Evolutionary conservation across 768 basidiomycete species (phyloP).

Genomic region (Termitomyces eurrhizus): DNA sequence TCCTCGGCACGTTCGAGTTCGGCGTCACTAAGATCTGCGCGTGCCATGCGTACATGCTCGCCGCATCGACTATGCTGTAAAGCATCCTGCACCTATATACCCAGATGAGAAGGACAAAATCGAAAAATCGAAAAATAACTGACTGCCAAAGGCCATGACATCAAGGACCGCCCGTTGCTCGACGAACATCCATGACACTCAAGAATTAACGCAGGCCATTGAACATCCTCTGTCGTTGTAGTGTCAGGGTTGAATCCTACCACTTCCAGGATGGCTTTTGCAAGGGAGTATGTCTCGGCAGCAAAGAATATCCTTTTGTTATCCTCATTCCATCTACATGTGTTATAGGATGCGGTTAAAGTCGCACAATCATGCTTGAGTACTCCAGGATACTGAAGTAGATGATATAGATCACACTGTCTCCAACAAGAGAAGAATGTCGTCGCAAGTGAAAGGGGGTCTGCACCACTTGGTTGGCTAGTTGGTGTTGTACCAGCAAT

Average conservation of each 20-base stretch:
- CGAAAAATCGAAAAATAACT: background rate
- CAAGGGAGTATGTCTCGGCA: background rate
- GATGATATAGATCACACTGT: fast-evolving
- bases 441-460: slow-evolving; percentile 3
- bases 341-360: too few relatives aligned
- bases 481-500: background rate
- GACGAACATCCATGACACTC: slow-evolving; percentile 4
- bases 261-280: slow-evolving; percentile 2
- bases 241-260: slow-evolving; percentile 4
- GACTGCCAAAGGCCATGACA: slow-evolving; percentile 9
- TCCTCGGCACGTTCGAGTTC: background rate
- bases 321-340: background rate
- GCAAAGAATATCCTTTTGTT: background rate
- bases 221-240: background rate
- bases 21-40: background rate
- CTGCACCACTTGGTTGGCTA: background rate
- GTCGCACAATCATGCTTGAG: background rate
- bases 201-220: background rate
- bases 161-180: background rate
- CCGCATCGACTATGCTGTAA: background rate
- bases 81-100: background rate
- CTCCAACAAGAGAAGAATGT: background rate
- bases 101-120: background rate
- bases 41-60: background rate
- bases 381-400: background rate